phyloP scores from a whole-genome alignment of 345 rosid species.

The Leavenworthia alabamica region DNA sequence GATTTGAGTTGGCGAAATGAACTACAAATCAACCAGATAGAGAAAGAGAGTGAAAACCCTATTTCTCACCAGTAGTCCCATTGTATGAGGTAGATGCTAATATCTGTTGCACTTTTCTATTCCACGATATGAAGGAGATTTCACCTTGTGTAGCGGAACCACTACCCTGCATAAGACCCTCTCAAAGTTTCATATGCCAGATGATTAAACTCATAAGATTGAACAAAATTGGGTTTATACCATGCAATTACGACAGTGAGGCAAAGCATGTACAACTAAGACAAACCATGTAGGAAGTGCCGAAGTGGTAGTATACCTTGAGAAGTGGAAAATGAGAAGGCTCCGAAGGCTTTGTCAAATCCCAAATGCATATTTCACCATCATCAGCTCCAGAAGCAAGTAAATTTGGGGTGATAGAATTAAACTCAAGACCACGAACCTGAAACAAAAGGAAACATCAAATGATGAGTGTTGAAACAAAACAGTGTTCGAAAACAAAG shows the following conservation, averaged over 20 bases:
- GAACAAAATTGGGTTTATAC: not conserved
- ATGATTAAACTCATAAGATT: not conserved
- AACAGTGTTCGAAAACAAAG: not conserved
- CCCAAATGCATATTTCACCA: conserved; percentile 97
- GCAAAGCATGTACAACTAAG: too few relatives aligned
- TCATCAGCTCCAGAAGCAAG: conserved; percentile 99
- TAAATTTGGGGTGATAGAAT: conserved; percentile 59
- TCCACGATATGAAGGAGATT: conserved; percentile 94
- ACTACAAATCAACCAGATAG: not conserved
- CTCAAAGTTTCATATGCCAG: conserved; percentile 9
- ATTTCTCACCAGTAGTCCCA: conserved; percentile 87
- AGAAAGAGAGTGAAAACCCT: not conserved
- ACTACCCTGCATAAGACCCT: conserved; percentile 56
- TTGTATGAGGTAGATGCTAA: conserved; percentile 88
- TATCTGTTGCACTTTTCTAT: conserved; percentile 86
- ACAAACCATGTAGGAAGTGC: too few relatives aligned
- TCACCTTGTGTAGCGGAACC: conserved; percentile 95
- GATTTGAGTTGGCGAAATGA: not conserved
- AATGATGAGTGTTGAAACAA: not conserved
- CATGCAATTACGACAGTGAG: too few relatives aligned
- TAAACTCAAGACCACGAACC: conserved; percentile 99
- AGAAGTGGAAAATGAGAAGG: conserved; percentile 84
- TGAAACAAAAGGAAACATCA: too few relatives aligned
- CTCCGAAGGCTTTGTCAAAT: conserved; percentile 64
- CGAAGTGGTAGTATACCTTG: conserved; percentile 41